These are phyloP conservation scores for Penicillium maclennaniae DNA, from an alignment of 495 filamentous ascomycete genomes.

Conservation along the genomic window DNA sequence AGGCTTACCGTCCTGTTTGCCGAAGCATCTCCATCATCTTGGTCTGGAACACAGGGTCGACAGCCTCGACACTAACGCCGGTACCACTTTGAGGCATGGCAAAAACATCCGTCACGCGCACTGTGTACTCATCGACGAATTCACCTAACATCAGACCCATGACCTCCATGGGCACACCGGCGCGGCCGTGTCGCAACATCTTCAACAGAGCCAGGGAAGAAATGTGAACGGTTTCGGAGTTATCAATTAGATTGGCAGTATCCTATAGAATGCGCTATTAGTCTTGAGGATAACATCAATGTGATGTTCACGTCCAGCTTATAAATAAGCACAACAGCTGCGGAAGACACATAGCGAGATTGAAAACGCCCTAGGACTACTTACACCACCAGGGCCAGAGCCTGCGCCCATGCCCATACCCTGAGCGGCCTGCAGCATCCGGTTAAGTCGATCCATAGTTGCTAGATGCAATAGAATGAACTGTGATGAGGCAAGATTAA, in stretches of 20 bases:
- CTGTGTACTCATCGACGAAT: conserved; percentile 98
- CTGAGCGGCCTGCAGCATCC: conserved; percentile 75
- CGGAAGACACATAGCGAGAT: conserved; percentile 1
- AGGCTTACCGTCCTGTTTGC: conserved; percentile 85
- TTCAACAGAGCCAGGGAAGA: conserved; percentile 95
- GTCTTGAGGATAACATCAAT: background rate
- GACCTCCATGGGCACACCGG: conserved; percentile 99
- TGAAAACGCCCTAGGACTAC: conserved; percentile 28
- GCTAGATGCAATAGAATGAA: conserved; percentile 18
- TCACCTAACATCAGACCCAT: conserved; percentile 99
- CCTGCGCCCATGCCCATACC: conserved; percentile 69
- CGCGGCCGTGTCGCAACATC: conserved; percentile 96
- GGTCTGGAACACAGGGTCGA: conserved; percentile 96
- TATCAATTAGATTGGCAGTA: conserved; percentile 85
- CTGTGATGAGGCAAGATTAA: conserved; percentile 16
- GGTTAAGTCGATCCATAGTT: conserved; percentile 80
- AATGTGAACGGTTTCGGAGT: conserved; percentile 99
- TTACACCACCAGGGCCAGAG: conserved; percentile 71
- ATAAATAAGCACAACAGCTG: conserved; percentile 6
- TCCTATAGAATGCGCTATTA: conserved; percentile 52
- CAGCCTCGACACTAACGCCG: conserved; percentile 95
- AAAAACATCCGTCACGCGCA: conserved; percentile 95
- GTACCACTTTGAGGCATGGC: conserved; percentile 99
- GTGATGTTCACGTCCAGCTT: background rate
- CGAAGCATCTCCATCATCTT: conserved; percentile 99